These are phyloP conservation scores for Vanrija sp. DNA, from an alignment of 1,284 basidiomycete genomes.

Conservation along the genomic window DNA sequence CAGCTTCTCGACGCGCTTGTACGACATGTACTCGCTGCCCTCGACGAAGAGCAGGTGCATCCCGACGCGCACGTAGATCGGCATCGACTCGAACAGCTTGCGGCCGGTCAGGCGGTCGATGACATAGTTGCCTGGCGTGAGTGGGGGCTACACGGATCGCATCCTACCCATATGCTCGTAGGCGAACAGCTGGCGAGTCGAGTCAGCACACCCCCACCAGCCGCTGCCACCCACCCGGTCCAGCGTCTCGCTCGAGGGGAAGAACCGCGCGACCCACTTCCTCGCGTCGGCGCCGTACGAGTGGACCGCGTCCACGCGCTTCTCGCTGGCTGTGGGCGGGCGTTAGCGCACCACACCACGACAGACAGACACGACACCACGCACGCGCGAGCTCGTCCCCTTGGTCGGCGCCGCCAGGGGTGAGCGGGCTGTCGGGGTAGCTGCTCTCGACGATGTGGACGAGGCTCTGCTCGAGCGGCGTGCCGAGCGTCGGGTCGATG, in stretches of 20 bases:
- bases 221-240: constrained; percentile 31
- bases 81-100: constrained; percentile 74
- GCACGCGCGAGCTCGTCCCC: constrained; percentile 29
- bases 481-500: constrained; percentile 30
- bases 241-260: constrained; percentile 36
- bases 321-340: constrained; percentile 26
- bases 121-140: constrained; percentile 60
- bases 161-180: constrained; percentile 39
- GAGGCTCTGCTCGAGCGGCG: constrained; percentile 32
- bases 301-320: constrained; percentile 34
- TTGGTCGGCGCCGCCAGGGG: background rate
- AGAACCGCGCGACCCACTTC: constrained; percentile 38
- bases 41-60: constrained; percentile 74
- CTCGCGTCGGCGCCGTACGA: constrained; percentile 21
- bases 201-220: background rate
- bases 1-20: constrained; percentile 57
- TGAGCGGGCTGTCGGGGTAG: background rate
- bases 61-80: constrained; percentile 59
- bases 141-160: background rate
- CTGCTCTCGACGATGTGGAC: constrained; percentile 27
- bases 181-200: constrained; percentile 40
- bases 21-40: constrained; percentile 58
- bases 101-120: constrained; percentile 59
- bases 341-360: background rate
- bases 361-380: background rate